These are phyloP conservation scores for Fraxinus sp. DNA, from an alignment of 305 asterid genomes.

Conservation along the genomic window DNA sequence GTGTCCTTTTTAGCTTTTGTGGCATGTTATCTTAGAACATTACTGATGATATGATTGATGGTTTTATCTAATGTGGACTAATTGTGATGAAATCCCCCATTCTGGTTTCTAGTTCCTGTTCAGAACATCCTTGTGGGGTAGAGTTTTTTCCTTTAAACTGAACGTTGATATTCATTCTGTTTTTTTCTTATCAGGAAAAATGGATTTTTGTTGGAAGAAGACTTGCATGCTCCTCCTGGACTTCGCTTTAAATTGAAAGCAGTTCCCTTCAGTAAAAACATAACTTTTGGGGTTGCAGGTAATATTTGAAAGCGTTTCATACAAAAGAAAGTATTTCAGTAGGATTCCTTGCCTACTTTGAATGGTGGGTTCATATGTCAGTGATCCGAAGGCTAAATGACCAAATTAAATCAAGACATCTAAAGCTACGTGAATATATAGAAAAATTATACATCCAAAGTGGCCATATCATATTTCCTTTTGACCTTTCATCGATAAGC, in stretches of 20 bases:
- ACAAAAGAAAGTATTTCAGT: conserved; percentile 6
- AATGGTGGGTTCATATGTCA: not conserved
- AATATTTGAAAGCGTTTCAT: conserved; percentile 10
- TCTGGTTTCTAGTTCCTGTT: conserved; percentile 4
- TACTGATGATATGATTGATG: conserved; percentile 6
- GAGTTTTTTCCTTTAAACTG: conserved; percentile 12
- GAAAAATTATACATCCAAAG: not conserved
- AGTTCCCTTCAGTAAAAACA: conserved; percentile 93
- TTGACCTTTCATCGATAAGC: not conserved
- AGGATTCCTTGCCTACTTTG: conserved; percentile 2
- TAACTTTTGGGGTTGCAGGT: conserved; percentile 86
- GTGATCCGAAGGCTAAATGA: not conserved
- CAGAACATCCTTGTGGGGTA: conserved; percentile 7
- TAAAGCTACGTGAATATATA: not conserved
- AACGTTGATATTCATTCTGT: conserved; percentile 7
- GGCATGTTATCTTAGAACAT: not conserved
- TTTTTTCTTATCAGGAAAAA: conserved; percentile 62
- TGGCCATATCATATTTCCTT: not conserved
- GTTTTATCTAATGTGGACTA: conserved; percentile 9
- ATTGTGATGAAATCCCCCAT: conserved; percentile 8
- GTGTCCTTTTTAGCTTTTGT: conserved; percentile 11
- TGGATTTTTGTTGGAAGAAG: conserved; percentile 85
- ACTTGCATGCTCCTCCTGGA: conserved; percentile 79
- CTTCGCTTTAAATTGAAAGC: conserved; percentile 77
- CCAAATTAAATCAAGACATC: not conserved